These are phyloP conservation scores for Protomyces lactucae-debilis DNA, from an alignment of 1,139 yeast species.

Conservation along the genomic window DNA sequence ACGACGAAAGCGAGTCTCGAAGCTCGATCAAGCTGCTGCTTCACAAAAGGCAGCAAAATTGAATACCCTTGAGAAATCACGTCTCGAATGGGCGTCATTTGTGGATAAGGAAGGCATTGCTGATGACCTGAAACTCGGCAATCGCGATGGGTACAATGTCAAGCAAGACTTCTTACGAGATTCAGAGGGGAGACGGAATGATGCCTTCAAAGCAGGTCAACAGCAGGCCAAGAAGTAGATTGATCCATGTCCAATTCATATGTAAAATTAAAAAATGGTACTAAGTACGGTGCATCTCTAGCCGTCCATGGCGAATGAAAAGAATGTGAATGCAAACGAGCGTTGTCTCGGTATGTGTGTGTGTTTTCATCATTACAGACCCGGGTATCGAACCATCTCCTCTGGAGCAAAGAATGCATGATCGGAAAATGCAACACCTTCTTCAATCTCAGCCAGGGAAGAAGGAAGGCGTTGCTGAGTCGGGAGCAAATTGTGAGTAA, in stretches of 20 bases:
- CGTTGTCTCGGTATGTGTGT: background rate
- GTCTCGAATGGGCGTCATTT: slow-evolving; percentile 92
- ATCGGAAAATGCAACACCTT: background rate
- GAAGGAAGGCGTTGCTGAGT: background rate
- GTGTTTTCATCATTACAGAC: background rate
- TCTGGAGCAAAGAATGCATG: background rate
- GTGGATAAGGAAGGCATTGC: slow-evolving; percentile 80
- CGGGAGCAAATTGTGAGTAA: background rate
- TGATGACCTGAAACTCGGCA: slow-evolving; percentile 73
- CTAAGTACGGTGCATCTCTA: too few species aligned
- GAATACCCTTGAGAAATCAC: slow-evolving; percentile 85
- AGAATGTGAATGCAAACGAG: background rate
- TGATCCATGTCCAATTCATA: too few species aligned
- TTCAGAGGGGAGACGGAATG: slow-evolving; percentile 64
- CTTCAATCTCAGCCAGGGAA: background rate
- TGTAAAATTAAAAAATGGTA: too few species aligned
- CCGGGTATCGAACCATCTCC: background rate
- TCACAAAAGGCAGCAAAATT: slow-evolving; percentile 62
- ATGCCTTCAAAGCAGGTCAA: slow-evolving; percentile 56
- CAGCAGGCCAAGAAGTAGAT: slow-evolving; percentile 36
- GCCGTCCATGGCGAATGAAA: background rate
- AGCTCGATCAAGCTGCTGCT: slow-evolving; percentile 53
- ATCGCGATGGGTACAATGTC: slow-evolving; percentile 77
- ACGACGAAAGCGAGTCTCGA: slow-evolving; percentile 45
- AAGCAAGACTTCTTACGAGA: slow-evolving; percentile 83